A percentile compares a stretch with the other conserved stretches of the same genome.
Evolutionary conservation across 495 filamentous ascomycete species (phyloP).

Genomic region (Darksidea phi): DNA sequence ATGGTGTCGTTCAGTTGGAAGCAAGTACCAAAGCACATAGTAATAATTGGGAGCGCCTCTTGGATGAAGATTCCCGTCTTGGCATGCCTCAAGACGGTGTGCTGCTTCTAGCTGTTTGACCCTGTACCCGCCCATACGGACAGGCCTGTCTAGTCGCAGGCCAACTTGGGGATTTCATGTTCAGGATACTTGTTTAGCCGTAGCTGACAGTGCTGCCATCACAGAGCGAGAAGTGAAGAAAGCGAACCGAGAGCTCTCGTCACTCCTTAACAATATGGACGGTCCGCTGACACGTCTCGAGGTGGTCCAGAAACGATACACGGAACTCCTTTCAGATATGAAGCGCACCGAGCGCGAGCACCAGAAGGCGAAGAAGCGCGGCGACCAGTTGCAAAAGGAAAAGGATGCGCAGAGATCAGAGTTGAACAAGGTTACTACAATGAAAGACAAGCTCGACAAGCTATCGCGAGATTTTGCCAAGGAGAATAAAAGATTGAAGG

Average conservation of each 20-base stretch:
- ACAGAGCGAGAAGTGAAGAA: conserved; percentile 85
- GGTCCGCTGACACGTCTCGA: conserved; percentile 73
- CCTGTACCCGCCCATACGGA: too few species aligned
- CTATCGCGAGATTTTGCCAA: conserved; percentile 86
- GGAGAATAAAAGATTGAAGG: conserved; percentile 98
- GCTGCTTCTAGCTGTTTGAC: too few species aligned
- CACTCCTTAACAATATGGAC: conserved; percentile 77
- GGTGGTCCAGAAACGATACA: conserved; percentile 82
- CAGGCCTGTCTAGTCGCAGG: too few species aligned
- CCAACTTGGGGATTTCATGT: too few species aligned
- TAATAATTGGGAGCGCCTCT: too few species aligned
- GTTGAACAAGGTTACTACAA: conserved; percentile 76
- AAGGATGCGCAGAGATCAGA: conserved; percentile 86
- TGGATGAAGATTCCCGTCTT: too few species aligned
- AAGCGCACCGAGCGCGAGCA: conserved; percentile 91
- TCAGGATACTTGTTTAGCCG: too few species aligned
- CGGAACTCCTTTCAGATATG: conserved; percentile 88
- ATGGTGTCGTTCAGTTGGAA: too few species aligned
- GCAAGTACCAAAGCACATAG: too few species aligned
- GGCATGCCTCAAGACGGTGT: too few species aligned
- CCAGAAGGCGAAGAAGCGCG: conserved; percentile 90
- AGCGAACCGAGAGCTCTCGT: conserved; percentile 83
- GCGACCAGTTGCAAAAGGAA: conserved; percentile 93
- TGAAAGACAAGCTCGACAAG: conserved; percentile 95
- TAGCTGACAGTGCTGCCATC: conserved; percentile 2